These are phyloP conservation scores for Plasmodium berghei DNA, from an alignment of 169 alveolate species.

Conservation along the genomic window DNA sequence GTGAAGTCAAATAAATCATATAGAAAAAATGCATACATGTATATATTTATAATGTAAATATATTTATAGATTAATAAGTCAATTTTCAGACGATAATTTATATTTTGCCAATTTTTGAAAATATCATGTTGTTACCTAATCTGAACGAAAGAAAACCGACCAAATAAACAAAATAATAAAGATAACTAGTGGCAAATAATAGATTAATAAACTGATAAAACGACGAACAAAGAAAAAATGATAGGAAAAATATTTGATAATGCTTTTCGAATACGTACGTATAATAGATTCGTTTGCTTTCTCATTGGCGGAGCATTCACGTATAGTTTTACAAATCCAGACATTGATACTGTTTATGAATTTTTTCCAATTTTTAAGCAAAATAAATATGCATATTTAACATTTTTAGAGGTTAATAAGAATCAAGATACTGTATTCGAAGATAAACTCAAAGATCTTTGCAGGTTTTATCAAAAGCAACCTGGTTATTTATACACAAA, in stretches of 20 bases:
- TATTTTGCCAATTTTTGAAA: too few relatives aligned
- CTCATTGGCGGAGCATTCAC: conserved; percentile 77
- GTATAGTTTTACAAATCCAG: conserved; percentile 84
- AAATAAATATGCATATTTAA: conserved; percentile 82
- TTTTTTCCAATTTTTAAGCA: conserved; percentile 82
- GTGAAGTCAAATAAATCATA: too few relatives aligned
- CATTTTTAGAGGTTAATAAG: conserved; percentile 81
- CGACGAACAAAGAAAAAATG: conserved; percentile 16
- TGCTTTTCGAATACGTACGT: conserved; percentile 70
- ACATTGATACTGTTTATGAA: conserved; percentile 84
- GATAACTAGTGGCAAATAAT: too few relatives aligned
- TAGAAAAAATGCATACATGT: too few relatives aligned
- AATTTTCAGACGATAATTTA: too few relatives aligned
- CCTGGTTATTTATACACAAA: conserved; percentile 78
- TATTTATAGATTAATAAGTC: too few relatives aligned
- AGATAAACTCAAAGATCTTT: conserved; percentile 80
- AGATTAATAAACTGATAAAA: too few relatives aligned
- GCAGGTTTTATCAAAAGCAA: conserved; percentile 84
- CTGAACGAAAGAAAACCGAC: too few relatives aligned
- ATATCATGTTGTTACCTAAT: too few relatives aligned
- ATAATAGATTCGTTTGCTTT: conserved; percentile 55
- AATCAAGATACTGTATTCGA: conserved; percentile 77
- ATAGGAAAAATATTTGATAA: conserved; percentile 73
- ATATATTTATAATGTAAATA: too few relatives aligned
- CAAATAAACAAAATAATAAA: too few relatives aligned